Evolutionary conservation across 805 yeast genomes (phyloP).

Genomic region (Starmerella ratchasimensis): DNA sequence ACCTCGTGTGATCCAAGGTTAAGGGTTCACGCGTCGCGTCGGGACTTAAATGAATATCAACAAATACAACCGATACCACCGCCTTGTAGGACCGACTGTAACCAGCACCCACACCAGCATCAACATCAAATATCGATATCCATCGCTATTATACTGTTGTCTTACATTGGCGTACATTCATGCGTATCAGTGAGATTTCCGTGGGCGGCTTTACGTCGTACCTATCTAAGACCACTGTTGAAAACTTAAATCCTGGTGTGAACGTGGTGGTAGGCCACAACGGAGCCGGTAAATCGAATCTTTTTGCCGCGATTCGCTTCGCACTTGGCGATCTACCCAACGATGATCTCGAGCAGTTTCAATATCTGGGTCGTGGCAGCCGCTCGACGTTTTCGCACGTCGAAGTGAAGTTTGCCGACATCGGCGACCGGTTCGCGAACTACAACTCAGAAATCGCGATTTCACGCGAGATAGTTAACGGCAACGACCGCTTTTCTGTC

Average conservation of each 20-base stretch:
- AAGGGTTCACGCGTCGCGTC: constrained; percentile 3
- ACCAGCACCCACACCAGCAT: too few species aligned
- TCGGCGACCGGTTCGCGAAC: constrained; percentile 60
- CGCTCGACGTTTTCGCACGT: constrained; percentile 48
- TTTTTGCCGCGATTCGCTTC: constrained; percentile 88
- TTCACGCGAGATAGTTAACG: constrained; percentile 82
- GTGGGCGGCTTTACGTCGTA: constrained; percentile 93
- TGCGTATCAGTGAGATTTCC: constrained; percentile 32
- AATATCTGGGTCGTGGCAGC: constrained; percentile 1
- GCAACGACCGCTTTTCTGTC: constrained; percentile 65
- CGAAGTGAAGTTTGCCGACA: constrained; percentile 74
- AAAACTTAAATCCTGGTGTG: constrained; percentile 59
- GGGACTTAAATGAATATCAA: background rate
- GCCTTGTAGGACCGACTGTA: too few species aligned
- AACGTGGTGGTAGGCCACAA: constrained; percentile 49
- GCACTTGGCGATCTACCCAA: constrained; percentile 74
- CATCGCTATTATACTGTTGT: background rate
- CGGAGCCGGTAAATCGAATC: constrained; percentile 74
- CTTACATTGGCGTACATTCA: too few species aligned
- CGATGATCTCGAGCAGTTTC: constrained; percentile 1
- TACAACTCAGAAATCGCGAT: constrained; percentile 55
- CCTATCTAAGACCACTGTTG: constrained; percentile 66
- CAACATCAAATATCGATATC: too few species aligned
- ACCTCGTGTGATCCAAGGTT: background rate
- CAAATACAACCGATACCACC: too few species aligned